Evolutionary conservation across 768 basidiomycete genomes (phyloP), one percentile per base, ranked within the genome.

Genomic region (Boletus bicolor): DNA sequence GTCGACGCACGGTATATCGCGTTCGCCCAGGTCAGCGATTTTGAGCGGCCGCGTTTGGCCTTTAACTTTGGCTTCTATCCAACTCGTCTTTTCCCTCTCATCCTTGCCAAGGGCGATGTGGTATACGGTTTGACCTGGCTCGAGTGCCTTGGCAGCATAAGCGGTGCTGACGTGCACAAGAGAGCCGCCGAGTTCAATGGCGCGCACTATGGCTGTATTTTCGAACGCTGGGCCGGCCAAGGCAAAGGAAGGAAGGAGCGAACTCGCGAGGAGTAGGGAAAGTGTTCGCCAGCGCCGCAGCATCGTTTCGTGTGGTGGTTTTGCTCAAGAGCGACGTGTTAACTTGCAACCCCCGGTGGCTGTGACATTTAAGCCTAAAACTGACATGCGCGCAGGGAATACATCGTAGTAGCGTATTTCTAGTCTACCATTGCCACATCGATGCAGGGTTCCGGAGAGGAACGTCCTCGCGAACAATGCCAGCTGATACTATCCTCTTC

Each of bases 111-210:
- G 76, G 15, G 86, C 82, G 61, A 93, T 70, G 47, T 85, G 83
- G 67, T 93, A 93, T 44, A 79, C 75, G 34, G 77, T 78, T 19
- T 84, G 79, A 35, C 76, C 79, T 56, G 82, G 76, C 59, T 82
- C 78, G 43, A 88, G 79, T 37, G 90, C 82, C 67, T 84, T 89
- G 68, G 93, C 82, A 19, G 89, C 85, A 73, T 88, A 97, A 46
- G 92, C 90, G 44, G 94, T 96, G 51, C 85, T 90, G 77, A 94
- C 84, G 76, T 89, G 86, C 53, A 93, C 88, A 24, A 92, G 80
- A 19, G 94, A 80, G 49, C 95, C 95, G 36, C 89, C 93, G 24
- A 97, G 88, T 64, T 97, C 95, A 56, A 93, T 78, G 6, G 89
- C 86, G 65, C 93, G 87, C 34, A 94, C 90, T 57, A 98, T 81